Evolutionary conservation across 495 filamentous ascomycete species (phyloP).

Genomic region (Mytilinidion resinicola): DNA sequence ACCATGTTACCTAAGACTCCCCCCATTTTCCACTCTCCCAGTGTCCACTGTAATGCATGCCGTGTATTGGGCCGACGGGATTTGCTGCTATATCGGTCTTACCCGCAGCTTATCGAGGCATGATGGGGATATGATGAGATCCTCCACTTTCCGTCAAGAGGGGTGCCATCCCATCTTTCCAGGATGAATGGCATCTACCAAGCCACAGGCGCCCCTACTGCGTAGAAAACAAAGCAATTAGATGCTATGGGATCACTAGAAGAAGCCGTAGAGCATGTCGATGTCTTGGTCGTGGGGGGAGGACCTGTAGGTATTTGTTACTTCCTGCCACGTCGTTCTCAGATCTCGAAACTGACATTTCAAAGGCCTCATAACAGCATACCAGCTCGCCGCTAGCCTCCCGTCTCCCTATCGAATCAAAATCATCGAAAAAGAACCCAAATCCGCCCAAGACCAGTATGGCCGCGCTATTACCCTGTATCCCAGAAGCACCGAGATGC

Average conservation of each 20-base stretch:
- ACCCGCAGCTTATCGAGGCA: no score
- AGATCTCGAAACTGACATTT: not conserved
- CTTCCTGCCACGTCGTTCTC: not conserved
- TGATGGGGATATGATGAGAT: no score
- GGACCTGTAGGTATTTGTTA: conserved; percentile 14
- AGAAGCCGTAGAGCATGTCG: conserved; percentile 6
- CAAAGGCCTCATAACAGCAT: conserved; percentile 43
- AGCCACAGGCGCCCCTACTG: no score
- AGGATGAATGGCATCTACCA: no score
- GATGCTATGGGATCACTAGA: not conserved
- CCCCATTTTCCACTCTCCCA: no score
- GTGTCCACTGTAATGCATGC: no score
- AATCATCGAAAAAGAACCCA: conserved; percentile 41
- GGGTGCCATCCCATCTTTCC: no score
- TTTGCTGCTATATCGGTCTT: no score
- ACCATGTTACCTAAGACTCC: no score
- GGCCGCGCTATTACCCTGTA: conserved; percentile 43
- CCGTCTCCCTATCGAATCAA: conserved; percentile 22
- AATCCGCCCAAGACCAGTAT: conserved; percentile 38
- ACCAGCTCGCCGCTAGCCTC: conserved; percentile 34
- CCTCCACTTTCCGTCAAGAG: no score
- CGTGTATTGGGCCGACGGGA: no score
- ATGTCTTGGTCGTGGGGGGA: conserved; percentile 20
- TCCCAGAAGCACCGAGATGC: conserved; percentile 43
- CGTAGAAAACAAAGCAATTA: not conserved